Base-by-base conservation (phyloP, 192 early-diverging fungal species). In the Coemansia sp. region DNA sequence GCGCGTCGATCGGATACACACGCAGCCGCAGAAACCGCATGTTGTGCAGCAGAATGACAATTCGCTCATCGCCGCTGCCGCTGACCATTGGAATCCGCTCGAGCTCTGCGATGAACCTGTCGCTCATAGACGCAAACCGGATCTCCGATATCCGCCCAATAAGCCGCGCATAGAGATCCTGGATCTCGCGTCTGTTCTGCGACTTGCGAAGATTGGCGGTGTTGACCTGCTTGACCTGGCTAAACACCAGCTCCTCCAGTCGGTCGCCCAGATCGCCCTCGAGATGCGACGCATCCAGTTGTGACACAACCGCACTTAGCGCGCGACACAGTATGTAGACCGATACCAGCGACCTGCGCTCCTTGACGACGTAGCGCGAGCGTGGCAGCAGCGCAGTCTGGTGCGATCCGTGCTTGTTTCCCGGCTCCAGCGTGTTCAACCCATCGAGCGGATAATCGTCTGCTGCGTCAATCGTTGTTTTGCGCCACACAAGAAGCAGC, bases 171-270 rank as follows among this genome's bases (percentile, higher is more conserved):
- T 95, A 95, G 14, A 97, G 75, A 54, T 97, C 92, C 75, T 94
- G 88, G 76, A 94, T 97, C 12, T 94, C 93, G 61, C 88, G 88
- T 13, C 92, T 87, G 74, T 94, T 95, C 11, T 87, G 80, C 11
- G 91, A 92, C 22, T 88, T 74, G 53, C 88, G 79, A 60, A 93
- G 81, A 13, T 85, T 83, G 17, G 90, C 89, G 7, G 95, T 91
- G 69, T 97, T 93, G 17, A 90, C 86, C 51, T 91, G 91, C 64
- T 88, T 88, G 37, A 99, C 76, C 71, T 97, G 96, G 32, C 85
- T 88, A 76, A 99, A 98, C 17, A 95, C 90, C 44, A 96, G 89
- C 71, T 97, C 94, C 81, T 99, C 98, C 25, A 98, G 75, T 59
- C 92, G 90, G 40, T 87, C 88, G 1, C 93, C 96, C 7, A 96